Evolutionary conservation across 179 eudicot genomes (phyloP), one percentile per base, ranked within the genome.

Genomic region (Patellifolia procumbens): DNA sequence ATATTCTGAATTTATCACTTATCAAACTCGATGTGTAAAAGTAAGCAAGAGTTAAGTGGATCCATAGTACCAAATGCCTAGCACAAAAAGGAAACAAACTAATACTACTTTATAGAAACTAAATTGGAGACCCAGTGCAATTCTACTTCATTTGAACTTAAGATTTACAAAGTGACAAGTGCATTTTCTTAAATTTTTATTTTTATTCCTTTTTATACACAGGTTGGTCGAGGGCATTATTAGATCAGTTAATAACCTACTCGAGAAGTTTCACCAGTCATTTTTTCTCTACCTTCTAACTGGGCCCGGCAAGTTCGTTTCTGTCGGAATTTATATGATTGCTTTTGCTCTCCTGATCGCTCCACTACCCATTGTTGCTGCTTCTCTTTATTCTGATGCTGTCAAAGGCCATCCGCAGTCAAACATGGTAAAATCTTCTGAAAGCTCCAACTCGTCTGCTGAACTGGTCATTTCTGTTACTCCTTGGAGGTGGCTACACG

Each of bases 251-350:
- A 95, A 93, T 87, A 95, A 95, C 82, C 92, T 95, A 65, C 98
- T 95, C 5, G 99, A 95, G 85, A 95, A 95, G 82, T 93, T 95
- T 83, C 99, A 95, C 85, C 98, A 93, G 77, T 95, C 99, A 77
- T 95, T 93, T 77, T 95, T 95, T 70, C 90, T 93, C 37, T 95
- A 95, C 84, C 90, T 95, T 63, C 76, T 95, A 76, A 90, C 98
- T 15, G 91, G 91, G 5, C 88, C 99, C 51, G 88, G 85, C 84
- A 93, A 92, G 74, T 95, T 93, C 69, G 95, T 93, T 72, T 95
- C 99, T n/a, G 98, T 95, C 48, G 99, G 99, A 79, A 91, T 95
- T 63, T 95, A 95, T 91, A 95, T 95, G 99, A 91, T 95, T 32
- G 88, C 94, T 68, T 95, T 95, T 81, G 90, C 87, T 5, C 89